A percentile compares a stretch with the other conserved stretches of the same genome.
Evolutionary conservation across 208 protist genomes (phyloP).

Genomic region (Porcisia hertigi): DNA sequence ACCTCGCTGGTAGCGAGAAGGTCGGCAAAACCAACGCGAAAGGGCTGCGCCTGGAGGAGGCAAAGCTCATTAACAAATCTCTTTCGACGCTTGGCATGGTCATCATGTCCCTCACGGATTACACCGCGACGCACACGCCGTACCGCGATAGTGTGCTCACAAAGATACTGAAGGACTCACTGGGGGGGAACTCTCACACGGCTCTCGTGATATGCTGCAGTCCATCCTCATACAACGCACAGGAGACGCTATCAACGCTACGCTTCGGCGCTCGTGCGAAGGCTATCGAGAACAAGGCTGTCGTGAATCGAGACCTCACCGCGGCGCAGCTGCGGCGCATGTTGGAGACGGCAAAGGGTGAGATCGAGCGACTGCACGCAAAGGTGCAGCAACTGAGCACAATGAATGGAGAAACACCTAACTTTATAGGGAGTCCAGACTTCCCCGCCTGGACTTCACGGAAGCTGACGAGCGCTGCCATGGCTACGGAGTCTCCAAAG

Average conservation of each 20-base stretch:
- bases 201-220: conserved; percentile 90
- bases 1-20: conserved; percentile 92
- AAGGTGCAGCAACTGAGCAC: conserved; percentile 23
- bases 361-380: conserved; percentile 57
- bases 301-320: conserved; percentile 80
- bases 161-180: conserved; percentile 84
- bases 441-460: conserved; percentile 7
- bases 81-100: conserved; percentile 86
- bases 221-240: conserved; percentile 68
- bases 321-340: conserved; percentile 75
- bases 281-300: conserved; percentile 81
- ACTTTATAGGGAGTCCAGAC: neutral
- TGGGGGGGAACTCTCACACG: conserved; percentile 91
- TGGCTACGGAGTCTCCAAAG: conserved; percentile 3
- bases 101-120: conserved; percentile 83
- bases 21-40: conserved; percentile 80
- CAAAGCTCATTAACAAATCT: conserved; percentile 93
- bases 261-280: conserved; percentile 86
- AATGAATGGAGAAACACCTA: neutral
- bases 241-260: conserved; percentile 90
- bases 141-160: conserved; percentile 91
- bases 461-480: conserved; percentile 21
- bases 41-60: conserved; percentile 89
- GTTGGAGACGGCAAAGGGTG: conserved; percentile 65
- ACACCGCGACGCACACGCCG: conserved; percentile 61